Base-by-base conservation (phyloP, 2,329 filamentous ascomycete species). In the Pseudopithomyces maydicus region DNA sequence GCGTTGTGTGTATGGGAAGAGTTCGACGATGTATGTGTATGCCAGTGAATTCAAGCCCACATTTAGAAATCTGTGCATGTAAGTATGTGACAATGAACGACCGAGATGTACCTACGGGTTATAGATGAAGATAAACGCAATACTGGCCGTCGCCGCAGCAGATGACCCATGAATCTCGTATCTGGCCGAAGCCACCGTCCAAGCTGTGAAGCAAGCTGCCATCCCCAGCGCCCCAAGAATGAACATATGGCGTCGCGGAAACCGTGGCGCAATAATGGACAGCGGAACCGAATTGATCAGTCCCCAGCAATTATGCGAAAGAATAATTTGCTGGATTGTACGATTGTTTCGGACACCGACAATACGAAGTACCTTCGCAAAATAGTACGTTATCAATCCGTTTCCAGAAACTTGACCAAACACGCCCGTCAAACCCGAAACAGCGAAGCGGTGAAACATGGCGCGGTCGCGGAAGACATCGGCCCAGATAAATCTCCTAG, bases 361-460 rank as follows among this genome's bases (percentile, higher is more conserved):
- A 6, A 32, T 50, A 7, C 35, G 35, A 14, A 50, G 35, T 1
- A 50, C 35, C 20, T 41, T 39, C 12, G 47, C 47, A 15, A 50
- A 41, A 36, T 50, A 50, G 22, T 50, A 50, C 19, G 46, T 49
- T 11, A 49, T 49, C 19, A 49, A 19, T 19, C 46, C 33, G 22
- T 50, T 50, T 2, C 47, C 47, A 2, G 47, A 39, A 7, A 29
- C 22, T 15, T 39, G 47, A 2, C 35, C 35, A 29, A 50, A 50
- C 2, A 50, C 20, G 2, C 47, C 35, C 1, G 35, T 41, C 5
- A 41, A 14, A 4, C 35, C 47, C 4, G 47, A 41, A 10, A 50
- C 35, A 17, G 35, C 35, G 35, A 41, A 41, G 20, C 47, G 47
- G 10, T 50, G 35, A 7, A 32, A 41, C 35, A 29, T 50, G 6